Evolutionary conservation across 345 rosid genomes (phyloP), one percentile per base, ranked within the genome.

Genomic region (Salix suchowensis): DNA sequence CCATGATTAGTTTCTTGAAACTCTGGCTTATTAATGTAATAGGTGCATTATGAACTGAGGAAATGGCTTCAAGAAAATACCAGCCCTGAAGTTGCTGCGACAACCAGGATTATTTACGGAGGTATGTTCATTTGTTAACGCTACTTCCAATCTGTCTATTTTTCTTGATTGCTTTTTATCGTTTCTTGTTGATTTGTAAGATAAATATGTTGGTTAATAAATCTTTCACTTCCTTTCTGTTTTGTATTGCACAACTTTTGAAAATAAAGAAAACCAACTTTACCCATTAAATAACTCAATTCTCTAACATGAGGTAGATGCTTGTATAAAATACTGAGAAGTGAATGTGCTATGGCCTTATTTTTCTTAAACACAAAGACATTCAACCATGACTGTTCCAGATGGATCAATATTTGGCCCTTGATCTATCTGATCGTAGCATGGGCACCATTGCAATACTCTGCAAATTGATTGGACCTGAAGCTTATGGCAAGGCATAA

Each of bases 51-150:
- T 83, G 97, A 87, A 78, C 79, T 92, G 72, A 91, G 98, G 88
- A 90, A 95, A 78, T 95, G 98, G 98, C 91, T 92, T 65, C 85
- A 87, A 2, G 84, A 74, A 67, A 92, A 91, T 48, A 83, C 82
- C 74, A 90, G 91, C 74, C 84, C 83, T 34, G 92, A 91, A 77
- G 89, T 91, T 32, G 96, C 97, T 75, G 89, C 88, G 73, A 74
- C 94, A 52, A 89, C 89, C 77, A 87, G 97, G 54, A 95, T 93
- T 67, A 93, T 95, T 61, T 93, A 91, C 67, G 97, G 98, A 93
- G 98, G 98, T 94, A 90, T 30, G 16, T 73, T 64, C 67, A 7
- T 73, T 21, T 5, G 16, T 62, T 52, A 34, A 58, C 68, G 23
- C 65, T 18, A 34, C 50, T 13, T 37, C 44, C 37, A 61, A 4